Conservation (phyloP, 1,284 basidiomycete species). For the Melampsora americana region DNA sequence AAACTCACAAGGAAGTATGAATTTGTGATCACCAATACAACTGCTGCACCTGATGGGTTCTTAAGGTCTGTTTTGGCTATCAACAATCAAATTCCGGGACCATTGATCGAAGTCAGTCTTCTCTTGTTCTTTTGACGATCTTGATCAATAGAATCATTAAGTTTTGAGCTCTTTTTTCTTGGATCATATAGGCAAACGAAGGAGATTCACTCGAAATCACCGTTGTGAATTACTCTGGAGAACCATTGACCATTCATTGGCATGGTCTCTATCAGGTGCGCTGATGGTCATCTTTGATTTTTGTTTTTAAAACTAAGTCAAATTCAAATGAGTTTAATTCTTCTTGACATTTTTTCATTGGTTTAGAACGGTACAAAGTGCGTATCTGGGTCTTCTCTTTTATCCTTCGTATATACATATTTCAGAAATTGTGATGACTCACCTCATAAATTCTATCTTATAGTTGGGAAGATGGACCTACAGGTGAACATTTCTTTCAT, state of each 20-base stretch:
- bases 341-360: conserved; percentile 49
- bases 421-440: conserved; percentile 57
- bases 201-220: conserved; percentile 57
- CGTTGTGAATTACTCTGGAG: conserved; percentile 57
- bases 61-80: conserved; percentile 58
- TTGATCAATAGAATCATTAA: too few species aligned
- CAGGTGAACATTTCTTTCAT: conserved; percentile 48
- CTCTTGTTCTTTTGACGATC: too few species aligned
- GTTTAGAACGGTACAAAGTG: conserved; percentile 23
- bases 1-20: conserved; percentile 48
- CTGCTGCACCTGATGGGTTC: conserved; percentile 55
- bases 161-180: background rate
- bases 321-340: background rate
- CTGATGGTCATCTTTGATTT: conserved; percentile 45
- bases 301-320: background rate
- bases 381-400: background rate
- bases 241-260: conserved; percentile 57
- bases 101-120: conserved; percentile 56
- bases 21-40: conserved; percentile 47
- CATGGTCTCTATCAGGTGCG: conserved; percentile 57
- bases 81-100: conserved; percentile 60
- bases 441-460: background rate
- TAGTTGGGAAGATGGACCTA: conserved; percentile 58
- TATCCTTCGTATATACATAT: conserved; percentile 29
- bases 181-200: conserved; percentile 7